A percentile compares a stretch with the other conserved stretches of the same genome.
Evolutionary conservation across 1,139 yeast genomes (phyloP).

Genomic region (Yamadazyma siamensis): DNA sequence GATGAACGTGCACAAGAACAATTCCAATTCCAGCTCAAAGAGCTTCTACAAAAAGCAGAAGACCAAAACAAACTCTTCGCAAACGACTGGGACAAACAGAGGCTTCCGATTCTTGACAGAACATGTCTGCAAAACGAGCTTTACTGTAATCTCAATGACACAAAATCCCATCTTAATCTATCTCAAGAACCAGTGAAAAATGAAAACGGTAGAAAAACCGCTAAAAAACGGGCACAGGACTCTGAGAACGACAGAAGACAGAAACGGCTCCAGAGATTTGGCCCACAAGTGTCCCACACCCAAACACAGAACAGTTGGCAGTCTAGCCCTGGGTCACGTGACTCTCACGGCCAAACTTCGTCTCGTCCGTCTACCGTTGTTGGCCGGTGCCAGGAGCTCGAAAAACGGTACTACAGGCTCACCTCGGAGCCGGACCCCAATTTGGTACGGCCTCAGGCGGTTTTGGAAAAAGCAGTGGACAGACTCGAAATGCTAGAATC

Average conservation of each 20-base stretch:
- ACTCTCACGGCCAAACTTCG: too few relatives aligned
- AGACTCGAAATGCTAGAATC: conserved; percentile 47
- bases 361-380: conserved; percentile 45
- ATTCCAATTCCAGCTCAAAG: conserved; percentile 28
- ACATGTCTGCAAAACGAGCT: too few relatives aligned
- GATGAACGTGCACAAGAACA: conserved; percentile 16
- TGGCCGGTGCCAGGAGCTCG: conserved; percentile 65
- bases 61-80: conserved; percentile 41
- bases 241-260: background rate
- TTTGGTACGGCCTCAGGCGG: conserved; percentile 67
- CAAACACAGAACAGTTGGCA: too few relatives aligned
- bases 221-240: background rate
- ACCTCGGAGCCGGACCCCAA: conserved; percentile 92
- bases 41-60: conserved; percentile 41
- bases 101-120: conserved; percentile 49
- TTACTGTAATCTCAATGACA: too few relatives aligned
- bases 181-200: too few relatives aligned
- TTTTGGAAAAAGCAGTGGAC: conserved; percentile 58
- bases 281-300: too few relatives aligned
- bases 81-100: conserved; percentile 60
- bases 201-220: background rate
- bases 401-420: conserved; percentile 74
- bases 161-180: too few relatives aligned
- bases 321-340: too few relatives aligned
- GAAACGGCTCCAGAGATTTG: background rate